Conservation (phyloP, 129 eudicot species). For the Deinandra increscens region DNA sequence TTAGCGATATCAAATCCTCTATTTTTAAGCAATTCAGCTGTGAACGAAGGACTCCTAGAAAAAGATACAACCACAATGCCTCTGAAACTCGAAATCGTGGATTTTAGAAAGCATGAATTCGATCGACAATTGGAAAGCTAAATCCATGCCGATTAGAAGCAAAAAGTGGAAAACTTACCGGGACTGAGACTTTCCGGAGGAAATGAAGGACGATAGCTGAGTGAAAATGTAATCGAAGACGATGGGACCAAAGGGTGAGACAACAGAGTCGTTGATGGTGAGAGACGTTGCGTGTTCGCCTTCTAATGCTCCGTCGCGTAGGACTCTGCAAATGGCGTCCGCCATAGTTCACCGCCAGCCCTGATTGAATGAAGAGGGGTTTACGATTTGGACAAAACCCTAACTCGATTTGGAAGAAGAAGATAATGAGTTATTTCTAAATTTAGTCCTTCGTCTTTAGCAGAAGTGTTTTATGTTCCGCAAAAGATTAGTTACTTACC, state of each 20-base stretch:
- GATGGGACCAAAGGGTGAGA: slow-evolving; percentile 52
- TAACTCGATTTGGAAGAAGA: slow-evolving; percentile 22
- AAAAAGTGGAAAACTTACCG: slow-evolving; percentile 27
- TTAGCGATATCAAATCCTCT: slow-evolving; percentile 45
- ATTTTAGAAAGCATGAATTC: slow-evolving; percentile 7
- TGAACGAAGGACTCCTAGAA: slow-evolving; percentile 61
- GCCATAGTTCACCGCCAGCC: slow-evolving; percentile 44
- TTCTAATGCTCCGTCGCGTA: slow-evolving; percentile 83
- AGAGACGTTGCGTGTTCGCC: slow-evolving; percentile 97
- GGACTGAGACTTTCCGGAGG: slow-evolving; percentile 67
- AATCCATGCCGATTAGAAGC: background rate
- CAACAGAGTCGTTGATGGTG: slow-evolving; percentile 62
- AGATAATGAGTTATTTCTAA: background rate
- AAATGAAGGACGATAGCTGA: slow-evolving; percentile 65
- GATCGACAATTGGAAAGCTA: background rate
- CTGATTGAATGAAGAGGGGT: slow-evolving; percentile 17
- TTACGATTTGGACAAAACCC: slow-evolving; percentile 29
- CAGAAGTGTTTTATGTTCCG: background rate
- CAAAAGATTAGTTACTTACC: background rate
- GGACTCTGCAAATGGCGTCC: slow-evolving; percentile 75
- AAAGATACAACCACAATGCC: slow-evolving; percentile 72
- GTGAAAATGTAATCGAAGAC: slow-evolving; percentile 77
- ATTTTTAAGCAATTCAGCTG: slow-evolving; percentile 51
- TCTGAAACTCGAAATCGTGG: slow-evolving; percentile 36
- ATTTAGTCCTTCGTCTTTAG: background rate